Conservation (phyloP, 192 early-diverging fungal genomes). For the Lunasporangiospora selenospora region DNA sequence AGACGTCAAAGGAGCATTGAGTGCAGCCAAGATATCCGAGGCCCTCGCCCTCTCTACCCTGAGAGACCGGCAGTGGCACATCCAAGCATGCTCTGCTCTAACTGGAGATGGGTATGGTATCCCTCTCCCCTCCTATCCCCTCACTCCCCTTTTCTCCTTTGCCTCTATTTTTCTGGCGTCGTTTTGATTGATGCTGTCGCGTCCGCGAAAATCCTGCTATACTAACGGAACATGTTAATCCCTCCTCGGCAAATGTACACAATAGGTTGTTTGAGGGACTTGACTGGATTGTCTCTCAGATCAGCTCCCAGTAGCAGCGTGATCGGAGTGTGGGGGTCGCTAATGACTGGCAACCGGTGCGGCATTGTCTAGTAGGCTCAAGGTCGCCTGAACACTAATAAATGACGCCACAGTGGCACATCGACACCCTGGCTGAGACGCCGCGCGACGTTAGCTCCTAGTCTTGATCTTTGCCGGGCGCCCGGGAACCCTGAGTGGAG, state of each 20-base stretch:
- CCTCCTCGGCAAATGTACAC: not conserved
- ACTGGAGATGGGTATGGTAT: constrained; percentile 74
- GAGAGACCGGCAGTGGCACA: constrained; percentile 76
- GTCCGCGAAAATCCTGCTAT: not conserved
- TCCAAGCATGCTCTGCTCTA: constrained; percentile 73
- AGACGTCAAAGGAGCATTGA: constrained; percentile 68
- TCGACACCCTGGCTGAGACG: constrained; percentile 68
- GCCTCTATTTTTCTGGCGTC: no score
- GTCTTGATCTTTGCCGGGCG: no score
- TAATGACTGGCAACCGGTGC: not conserved
- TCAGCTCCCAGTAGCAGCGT: constrained; percentile 28
- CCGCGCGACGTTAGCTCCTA: constrained; percentile 53
- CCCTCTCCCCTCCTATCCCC: no score
- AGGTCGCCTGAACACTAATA: not conserved
- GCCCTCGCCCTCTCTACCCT: constrained; percentile 60
- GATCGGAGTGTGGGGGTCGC: not conserved
- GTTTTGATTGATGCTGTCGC: no score
- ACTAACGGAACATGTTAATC: not conserved
- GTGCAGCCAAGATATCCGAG: constrained; percentile 69
- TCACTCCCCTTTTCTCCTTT: no score
- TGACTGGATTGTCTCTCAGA: constrained; percentile 67
- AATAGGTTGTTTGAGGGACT: constrained; percentile 62
- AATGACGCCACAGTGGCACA: not conserved
- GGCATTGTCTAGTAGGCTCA: not conserved
- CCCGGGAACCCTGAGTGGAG: no score